These are phyloP conservation scores for Pisolithus orientalis DNA, from an alignment of 768 basidiomycete genomes.

Conservation along the genomic window DNA sequence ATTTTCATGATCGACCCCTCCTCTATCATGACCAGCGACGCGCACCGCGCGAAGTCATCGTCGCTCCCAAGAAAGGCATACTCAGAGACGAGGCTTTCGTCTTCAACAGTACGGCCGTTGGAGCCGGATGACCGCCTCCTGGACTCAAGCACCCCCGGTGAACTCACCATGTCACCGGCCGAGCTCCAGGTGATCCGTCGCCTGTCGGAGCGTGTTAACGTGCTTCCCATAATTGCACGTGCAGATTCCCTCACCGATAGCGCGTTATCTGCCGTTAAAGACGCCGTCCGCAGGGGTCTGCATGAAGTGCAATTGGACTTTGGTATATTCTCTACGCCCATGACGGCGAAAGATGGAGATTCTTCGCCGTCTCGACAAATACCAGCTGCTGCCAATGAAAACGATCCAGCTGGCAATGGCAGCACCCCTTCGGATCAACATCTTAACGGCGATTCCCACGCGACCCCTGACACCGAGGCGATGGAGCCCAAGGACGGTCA, in stretches of 20 bases:
- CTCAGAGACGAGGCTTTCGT: constrained; percentile 62
- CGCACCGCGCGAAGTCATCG: constrained; percentile 44
- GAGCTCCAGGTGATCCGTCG: constrained; percentile 77
- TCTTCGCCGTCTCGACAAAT: constrained; percentile 12
- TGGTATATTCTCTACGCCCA: constrained; percentile 62
- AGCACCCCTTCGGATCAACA: constrained; percentile 25
- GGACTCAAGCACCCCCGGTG: constrained; percentile 42
- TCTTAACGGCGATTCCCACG: constrained; percentile 16
- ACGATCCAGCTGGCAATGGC: constrained; percentile 21
- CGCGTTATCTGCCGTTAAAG: constrained; percentile 62
- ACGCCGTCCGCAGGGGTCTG: constrained; percentile 64
- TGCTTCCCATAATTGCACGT: constrained; percentile 75
- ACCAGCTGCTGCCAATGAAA: constrained; percentile 1
- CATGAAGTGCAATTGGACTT: constrained; percentile 63
- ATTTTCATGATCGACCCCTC: constrained; percentile 83
- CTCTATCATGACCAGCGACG: constrained; percentile 52
- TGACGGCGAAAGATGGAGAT: constrained; percentile 10
- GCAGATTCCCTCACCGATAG: constrained; percentile 83
- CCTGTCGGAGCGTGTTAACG: constrained; percentile 66
- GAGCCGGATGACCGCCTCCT: constrained; percentile 45
- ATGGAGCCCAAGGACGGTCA: constrained; percentile 31
- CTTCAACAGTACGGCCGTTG: constrained; percentile 39
- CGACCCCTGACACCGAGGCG: constrained; percentile 33
- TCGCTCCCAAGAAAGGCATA: constrained; percentile 44
- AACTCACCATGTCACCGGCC: constrained; percentile 64